phyloP scores from a whole-genome alignment of 805 yeast genomes.

The Candida coquimbonensis region DNA sequence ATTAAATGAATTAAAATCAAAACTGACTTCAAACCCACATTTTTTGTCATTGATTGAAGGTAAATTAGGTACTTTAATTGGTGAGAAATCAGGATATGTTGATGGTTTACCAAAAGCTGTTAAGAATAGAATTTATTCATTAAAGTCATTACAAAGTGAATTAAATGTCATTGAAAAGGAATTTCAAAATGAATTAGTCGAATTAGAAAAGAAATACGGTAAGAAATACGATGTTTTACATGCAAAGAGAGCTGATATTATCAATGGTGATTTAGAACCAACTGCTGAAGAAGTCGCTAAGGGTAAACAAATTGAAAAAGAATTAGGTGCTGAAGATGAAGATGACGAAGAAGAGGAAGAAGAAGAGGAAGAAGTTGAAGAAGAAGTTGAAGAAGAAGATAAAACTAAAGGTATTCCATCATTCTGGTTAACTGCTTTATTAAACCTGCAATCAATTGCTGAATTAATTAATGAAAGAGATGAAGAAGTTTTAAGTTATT shows the following conservation, averaged over 20 bases:
- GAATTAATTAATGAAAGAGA: slow-evolving; percentile 89
- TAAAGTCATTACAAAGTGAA: slow-evolving; percentile 73
- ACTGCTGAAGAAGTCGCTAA: slow-evolving; percentile 66
- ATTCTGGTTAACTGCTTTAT: slow-evolving; percentile 95
- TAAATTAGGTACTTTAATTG: slow-evolving; percentile 75
- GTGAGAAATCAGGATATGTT: slow-evolving; percentile 81
- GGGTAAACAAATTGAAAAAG: slow-evolving; percentile 67
- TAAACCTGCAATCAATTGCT: slow-evolving; percentile 72
- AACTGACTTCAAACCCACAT: slow-evolving; percentile 72
- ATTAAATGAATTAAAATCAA: slow-evolving; percentile 26
- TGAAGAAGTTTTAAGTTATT: slow-evolving; percentile 65
- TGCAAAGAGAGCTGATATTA: slow-evolving; percentile 61
- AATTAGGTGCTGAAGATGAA: slow-evolving; percentile 39
- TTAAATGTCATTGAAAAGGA: slow-evolving; percentile 83
- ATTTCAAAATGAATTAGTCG: slow-evolving; percentile 83
- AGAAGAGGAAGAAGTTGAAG: slow-evolving; percentile 38
- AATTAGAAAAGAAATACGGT: slow-evolving; percentile 75
- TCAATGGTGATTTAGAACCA: slow-evolving; percentile 72
- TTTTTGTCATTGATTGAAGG: slow-evolving; percentile 85
- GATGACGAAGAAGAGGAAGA: slow-evolving; percentile 35
- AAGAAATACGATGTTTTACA: slow-evolving; percentile 70
- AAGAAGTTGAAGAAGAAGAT: slow-evolving; percentile 25
- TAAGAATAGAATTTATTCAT: slow-evolving; percentile 69
- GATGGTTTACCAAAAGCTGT: slow-evolving; percentile 66
- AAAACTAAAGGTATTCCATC: slow-evolving; percentile 74